Evolutionary conservation across 2,329 filamentous ascomycete species (phyloP), one percentile per base, ranked within the genome.

Genomic region (Cladophialophora exuberans): DNA sequence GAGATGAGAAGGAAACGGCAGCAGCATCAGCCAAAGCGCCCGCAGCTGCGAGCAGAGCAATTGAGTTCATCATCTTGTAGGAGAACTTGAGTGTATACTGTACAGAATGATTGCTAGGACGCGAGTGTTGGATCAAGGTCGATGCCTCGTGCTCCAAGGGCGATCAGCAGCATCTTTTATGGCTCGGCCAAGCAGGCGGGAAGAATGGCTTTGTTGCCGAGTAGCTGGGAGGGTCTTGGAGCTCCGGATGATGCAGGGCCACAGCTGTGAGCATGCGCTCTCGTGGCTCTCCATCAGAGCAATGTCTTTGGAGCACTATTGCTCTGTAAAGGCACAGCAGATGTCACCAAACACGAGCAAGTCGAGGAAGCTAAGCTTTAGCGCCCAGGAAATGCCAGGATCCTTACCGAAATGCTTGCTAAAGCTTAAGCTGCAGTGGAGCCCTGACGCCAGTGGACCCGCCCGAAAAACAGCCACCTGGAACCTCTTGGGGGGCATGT

Each of bases 41-140:
- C 13, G 52, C 56, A 17, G 52, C 52, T 22, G 49, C 20, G 26
- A 58, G 56, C 15, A 58, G 30, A 33, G 15, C 51, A 42, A 44
- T 26, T 25, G 47, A 51, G 15, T 39, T 48, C 25, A 52, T 44
- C 51, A 55, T 58, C 15, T 28, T 52, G 51, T 6, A 38, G 33
- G 30, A 38, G 30, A 6, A 23, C 31, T 15, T 42, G 17, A 20
- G 25, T 15, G 13, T 10, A 18, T 31, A n/a, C 26, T 17, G n/a
- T 33, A 31, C 17, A 22, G 25, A 22, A n/a, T n/a, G n/a, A n/a
- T 30, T 17, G 25, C 1, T 6, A 44, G 23, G 18, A 42, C 26
- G 39, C 39, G 17, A 23, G 22, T 28, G 17, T 35, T 22, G 35
- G 15, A 23, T 18, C 25, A 23, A 41, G 23, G n/a, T 11, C 10